Evolutionary conservation across 768 basidiomycete genomes (phyloP), one percentile per base, ranked within the genome.

Genomic region (Trametopsis cervina): DNA sequence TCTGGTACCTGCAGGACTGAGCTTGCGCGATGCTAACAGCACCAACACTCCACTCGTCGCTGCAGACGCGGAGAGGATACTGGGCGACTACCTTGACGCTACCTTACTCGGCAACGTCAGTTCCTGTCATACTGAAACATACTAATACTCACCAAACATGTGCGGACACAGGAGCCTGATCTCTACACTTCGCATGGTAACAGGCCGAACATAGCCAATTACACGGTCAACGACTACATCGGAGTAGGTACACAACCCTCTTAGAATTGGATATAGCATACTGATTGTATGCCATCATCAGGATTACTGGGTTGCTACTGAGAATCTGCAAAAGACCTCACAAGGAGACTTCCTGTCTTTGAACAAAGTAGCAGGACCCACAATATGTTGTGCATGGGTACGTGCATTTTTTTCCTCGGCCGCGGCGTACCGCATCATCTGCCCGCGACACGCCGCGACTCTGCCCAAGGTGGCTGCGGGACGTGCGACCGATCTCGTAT

Each of bases 331-430:
- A 23, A 59, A 68, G 42, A 69, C 69, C 0, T 59, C 69, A 3
- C 65, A 59, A 7, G 73, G 72, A 2, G 63, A 74, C 51, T 56
- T 75, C 22, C 54, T 72, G 5, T 53, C 60, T 11, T 58, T 64
- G 15, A 61, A 66, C 47, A 69, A 69, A 39, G 63, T 77, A 9
- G 74, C 67, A 3, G 77, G 77, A 5, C 77, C 77, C 4, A 74
- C 73, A 15, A 63, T 76, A 11, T 77, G 76, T 51, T 78, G 77
- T 49, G 37, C 21, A n/a, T 78, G 77, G 77, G 75, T 76, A 48
- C 25, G 68, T 54, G 4, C 43, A 22, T 37, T 5, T 22, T 42
- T 15, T 33, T 15, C 15, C 29, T 33, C 9, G 9, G 29, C 29
- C 29, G n/a, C n/a, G n/a, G n/a, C n/a, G n/a, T n/a, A n/a, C n/a